Conservation (phyloP, 768 basidiomycete genomes). For the Sistotremastrum suecicum region DNA sequence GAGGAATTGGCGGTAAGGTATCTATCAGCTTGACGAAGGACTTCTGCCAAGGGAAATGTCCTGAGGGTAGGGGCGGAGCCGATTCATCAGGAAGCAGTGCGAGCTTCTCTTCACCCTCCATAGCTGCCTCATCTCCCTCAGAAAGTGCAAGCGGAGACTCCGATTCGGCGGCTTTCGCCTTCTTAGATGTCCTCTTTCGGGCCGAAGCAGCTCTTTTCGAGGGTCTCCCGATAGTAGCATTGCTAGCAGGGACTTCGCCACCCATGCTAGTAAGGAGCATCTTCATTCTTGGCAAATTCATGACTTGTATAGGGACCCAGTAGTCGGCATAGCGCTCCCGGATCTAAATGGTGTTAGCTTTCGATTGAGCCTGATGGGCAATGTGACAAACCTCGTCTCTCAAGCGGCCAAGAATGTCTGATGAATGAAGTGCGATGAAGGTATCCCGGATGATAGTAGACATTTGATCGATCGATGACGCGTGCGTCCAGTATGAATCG, state of each 20-base stretch:
- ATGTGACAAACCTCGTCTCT: slow-evolving; percentile 47
- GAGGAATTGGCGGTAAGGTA: slow-evolving; percentile 66
- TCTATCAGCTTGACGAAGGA: slow-evolving; percentile 58
- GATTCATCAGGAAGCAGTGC: too few species aligned
- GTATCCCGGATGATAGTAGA: slow-evolving; percentile 80
- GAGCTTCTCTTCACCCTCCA: slow-evolving; percentile 3
- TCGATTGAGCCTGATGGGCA: neutral
- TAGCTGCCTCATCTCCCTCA: slow-evolving; percentile 11
- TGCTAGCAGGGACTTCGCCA: slow-evolving; percentile 15
- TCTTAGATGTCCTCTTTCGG: slow-evolving; percentile 8
- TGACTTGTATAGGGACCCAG: slow-evolving; percentile 41
- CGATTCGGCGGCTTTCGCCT: neutral
- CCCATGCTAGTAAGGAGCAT: slow-evolving; percentile 29
- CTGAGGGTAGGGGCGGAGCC: too few species aligned
- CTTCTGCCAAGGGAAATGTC: slow-evolving; percentile 4
- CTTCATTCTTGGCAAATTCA: slow-evolving; percentile 23
- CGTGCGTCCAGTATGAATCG: slow-evolving; percentile 99
- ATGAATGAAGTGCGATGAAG: slow-evolving; percentile 84
- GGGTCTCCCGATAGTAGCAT: slow-evolving; percentile 10
- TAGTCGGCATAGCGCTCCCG: slow-evolving; percentile 61
- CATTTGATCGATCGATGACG: slow-evolving; percentile 77
- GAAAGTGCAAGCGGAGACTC: neutral
- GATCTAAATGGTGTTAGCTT: slow-evolving; percentile 33
- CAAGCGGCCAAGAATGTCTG: slow-evolving; percentile 65
- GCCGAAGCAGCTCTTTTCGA: slow-evolving; percentile 22